Conservation (phyloP, 1,284 basidiomycete species). For the Veloporphyrellus conicus region DNA sequence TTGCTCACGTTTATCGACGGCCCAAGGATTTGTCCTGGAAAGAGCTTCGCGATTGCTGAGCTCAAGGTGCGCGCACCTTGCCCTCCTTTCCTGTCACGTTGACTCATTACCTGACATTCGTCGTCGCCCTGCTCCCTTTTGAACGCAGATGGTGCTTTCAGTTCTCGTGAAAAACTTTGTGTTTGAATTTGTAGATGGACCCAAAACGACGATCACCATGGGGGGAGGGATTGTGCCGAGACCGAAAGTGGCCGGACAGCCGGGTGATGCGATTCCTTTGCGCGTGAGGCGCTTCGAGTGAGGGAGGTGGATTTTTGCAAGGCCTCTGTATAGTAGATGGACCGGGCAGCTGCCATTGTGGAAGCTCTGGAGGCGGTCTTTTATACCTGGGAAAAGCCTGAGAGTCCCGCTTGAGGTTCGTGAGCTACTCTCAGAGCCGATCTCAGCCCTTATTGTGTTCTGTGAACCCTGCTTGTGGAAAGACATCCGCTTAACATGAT, state of each 20-base stretch:
- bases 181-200: slow-evolving; percentile 43
- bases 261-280: slow-evolving; percentile 42
- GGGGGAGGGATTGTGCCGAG: slow-evolving; percentile 35
- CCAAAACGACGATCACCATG: slow-evolving; percentile 36
- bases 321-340: no score
- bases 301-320: no score
- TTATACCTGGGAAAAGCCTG: no score
- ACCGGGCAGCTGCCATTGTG: no score
- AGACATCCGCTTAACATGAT: no score
- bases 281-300: slow-evolving; percentile 28
- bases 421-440: no score
- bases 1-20: slow-evolving; percentile 32
- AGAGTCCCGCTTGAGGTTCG: no score
- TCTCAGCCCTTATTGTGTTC: no score
- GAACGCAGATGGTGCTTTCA: slow-evolving; percentile 41
- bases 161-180: slow-evolving; percentile 44
- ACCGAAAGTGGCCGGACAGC: slow-evolving; percentile 38
- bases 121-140: neutral
- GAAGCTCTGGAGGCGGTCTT: no score
- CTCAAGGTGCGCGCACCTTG: slow-evolving; percentile 22
- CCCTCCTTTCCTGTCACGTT: no score
- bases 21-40: slow-evolving; percentile 32
- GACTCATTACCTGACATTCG: no score
- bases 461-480: no score
- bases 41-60: slow-evolving; percentile 31